Conservation (phyloP, 495 filamentous ascomycete genomes). For the Peziza echinospora region DNA sequence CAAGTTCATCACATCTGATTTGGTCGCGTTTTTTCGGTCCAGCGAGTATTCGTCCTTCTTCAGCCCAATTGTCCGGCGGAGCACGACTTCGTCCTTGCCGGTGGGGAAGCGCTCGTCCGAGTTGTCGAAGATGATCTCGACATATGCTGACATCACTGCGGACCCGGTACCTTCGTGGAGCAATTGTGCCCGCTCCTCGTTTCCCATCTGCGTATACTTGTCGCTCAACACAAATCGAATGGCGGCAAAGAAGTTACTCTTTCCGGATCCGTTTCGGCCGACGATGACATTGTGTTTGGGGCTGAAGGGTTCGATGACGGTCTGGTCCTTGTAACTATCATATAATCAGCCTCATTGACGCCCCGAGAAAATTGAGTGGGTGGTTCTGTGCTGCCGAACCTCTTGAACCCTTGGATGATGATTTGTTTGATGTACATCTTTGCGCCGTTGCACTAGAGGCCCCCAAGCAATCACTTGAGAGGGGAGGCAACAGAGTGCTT, state of each 20-base stretch:
- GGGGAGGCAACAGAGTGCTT: no score
- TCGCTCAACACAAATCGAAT: conserved; percentile 97
- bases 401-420: conserved; percentile 99
- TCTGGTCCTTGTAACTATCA: conserved; percentile 92
- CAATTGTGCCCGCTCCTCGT: conserved; percentile 86
- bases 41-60: conserved; percentile 99
- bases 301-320: conserved; percentile 93
- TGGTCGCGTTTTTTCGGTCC: conserved; percentile 87
- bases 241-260: conserved; percentile 98
- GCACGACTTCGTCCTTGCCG: conserved; percentile 67
- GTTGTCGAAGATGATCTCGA: conserved; percentile 98
- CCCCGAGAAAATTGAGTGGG: no score
- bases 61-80: conserved; percentile 81
- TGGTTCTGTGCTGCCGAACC: conserved; percentile 33
- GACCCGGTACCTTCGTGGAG: conserved; percentile 93
- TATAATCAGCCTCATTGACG: background rate
- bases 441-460: no score
- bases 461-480: no score
- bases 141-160: conserved; percentile 96
- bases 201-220: conserved; percentile 87
- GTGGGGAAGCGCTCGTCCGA: conserved; percentile 89
- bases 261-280: conserved; percentile 94
- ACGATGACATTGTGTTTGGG: conserved; percentile 98
- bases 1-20: conserved; percentile 83
- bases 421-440: conserved; percentile 99